Evolutionary conservation across 2,329 filamentous ascomycete genomes (phyloP).

Genomic region (Didymellaceae sp.): DNA sequence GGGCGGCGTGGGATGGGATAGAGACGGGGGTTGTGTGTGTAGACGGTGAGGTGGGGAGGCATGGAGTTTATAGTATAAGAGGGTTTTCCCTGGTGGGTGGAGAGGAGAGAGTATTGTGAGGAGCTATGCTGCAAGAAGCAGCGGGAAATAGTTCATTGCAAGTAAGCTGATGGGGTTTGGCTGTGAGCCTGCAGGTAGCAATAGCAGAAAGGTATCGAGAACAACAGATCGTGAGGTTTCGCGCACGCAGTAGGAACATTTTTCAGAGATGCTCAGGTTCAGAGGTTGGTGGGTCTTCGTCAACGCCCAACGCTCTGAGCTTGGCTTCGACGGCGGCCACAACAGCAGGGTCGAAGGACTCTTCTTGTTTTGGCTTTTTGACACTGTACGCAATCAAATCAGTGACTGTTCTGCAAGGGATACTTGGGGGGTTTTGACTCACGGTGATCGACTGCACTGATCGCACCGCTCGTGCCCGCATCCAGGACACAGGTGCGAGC

Average conservation of each 20-base stretch:
- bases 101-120: neutral
- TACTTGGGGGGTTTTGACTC: constrained; percentile 31
- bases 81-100: too few species aligned
- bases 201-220: neutral
- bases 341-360: constrained; percentile 67
- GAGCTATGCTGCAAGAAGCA: too few species aligned
- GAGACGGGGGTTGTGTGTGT: too few species aligned
- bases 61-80: too few species aligned
- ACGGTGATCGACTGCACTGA: constrained; percentile 63
- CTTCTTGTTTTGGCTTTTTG: constrained; percentile 62
- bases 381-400: constrained; percentile 50
- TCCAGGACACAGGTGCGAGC: constrained; percentile 63
- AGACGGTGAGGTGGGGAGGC: too few species aligned
- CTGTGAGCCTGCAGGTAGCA: too few species aligned
- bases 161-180: too few species aligned
- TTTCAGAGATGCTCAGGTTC: constrained; percentile 23
- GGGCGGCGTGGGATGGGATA: too few species aligned
- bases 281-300: constrained; percentile 30
- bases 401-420: constrained; percentile 5
- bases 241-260: neutral
- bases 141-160: neutral
- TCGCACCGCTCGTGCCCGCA: constrained; percentile 68
- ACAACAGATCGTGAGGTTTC: neutral
- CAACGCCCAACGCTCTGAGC: constrained; percentile 48
- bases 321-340: constrained; percentile 64